These are phyloP conservation scores for Kluyveromyces lactis DNA, from an alignment of 805 yeast species.

Conservation along the genomic window DNA sequence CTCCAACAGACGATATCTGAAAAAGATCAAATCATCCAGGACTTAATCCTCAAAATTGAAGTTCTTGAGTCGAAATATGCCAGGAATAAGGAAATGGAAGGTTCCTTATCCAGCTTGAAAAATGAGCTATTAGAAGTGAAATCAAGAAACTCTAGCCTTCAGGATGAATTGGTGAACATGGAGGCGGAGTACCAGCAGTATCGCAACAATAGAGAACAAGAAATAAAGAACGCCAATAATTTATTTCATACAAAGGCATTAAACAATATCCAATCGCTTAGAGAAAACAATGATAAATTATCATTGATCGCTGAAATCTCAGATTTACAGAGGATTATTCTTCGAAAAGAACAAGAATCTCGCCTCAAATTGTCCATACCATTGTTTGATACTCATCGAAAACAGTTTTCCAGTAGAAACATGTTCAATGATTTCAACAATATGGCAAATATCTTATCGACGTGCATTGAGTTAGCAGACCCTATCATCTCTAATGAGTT, in stretches of 20 bases:
- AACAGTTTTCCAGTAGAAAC: conserved; percentile 8
- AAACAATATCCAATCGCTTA: conserved; percentile 29
- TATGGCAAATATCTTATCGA: background rate
- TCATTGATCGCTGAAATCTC: conserved; percentile 39
- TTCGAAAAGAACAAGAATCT: conserved; percentile 5
- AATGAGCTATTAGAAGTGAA: conserved; percentile 18
- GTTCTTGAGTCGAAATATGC: conserved; percentile 38
- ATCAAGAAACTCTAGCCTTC: conserved; percentile 12
- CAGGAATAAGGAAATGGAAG: conserved; percentile 25
- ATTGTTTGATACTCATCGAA: background rate
- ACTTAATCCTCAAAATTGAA: conserved; percentile 37
- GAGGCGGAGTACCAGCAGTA: conserved; percentile 10
- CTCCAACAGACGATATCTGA: conserved; percentile 4
- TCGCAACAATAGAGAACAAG: conserved; percentile 16
- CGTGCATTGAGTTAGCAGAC: background rate
- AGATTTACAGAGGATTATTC: conserved; percentile 31
- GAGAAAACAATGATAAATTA: conserved; percentile 27
- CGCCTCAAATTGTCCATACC: background rate
- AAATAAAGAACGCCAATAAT: conserved; percentile 20
- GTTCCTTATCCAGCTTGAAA: conserved; percentile 7
- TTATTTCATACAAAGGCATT: conserved; percentile 26
- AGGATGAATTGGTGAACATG: conserved; percentile 10
- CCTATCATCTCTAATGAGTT: too few relatives aligned
- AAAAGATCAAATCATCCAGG: conserved; percentile 28
- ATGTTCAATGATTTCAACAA: background rate